Base-by-base conservation (phyloP, 1,284 basidiomycete species). In the Melanopsichium pennsylvanicum region DNA sequence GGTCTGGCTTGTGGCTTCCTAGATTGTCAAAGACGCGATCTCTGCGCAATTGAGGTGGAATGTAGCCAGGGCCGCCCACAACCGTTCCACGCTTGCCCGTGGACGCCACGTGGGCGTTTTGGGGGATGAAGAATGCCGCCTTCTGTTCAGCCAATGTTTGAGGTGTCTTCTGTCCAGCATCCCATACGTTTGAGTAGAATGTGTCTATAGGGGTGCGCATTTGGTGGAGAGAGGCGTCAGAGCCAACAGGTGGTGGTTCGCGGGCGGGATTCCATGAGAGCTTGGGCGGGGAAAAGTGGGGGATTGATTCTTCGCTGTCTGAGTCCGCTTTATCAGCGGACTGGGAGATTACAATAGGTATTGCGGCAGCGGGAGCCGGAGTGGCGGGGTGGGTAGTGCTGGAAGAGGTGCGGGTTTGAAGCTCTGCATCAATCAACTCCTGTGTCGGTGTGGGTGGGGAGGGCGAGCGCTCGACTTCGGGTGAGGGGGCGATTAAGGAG, bases 401-500 rank as follows among this genome's bases (percentile, higher is more conserved):
- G n/a, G n/a, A n/a, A n/a, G n/a, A n/a, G n/a, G n/a, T n/a, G n/a
- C 44, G 41, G 2, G 48, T 35, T 25, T 31, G 38, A 25, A 26
- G 0, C 38, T 58, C 58, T 21, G 64, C 57, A 32, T 68, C 64
- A 18, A 61, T 61, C 29, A 27, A 39, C 10, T 49, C 41, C 23
- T 61, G 64, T 5, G 64, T 68, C n/a, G 64, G 64, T 15, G 55
- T 69, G 0, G 72, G 50, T 13, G 56, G 59, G n/a, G 73, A 67
- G 7, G 52, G 66, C 80, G 48, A 81, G 6, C 61, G 51, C 19
- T 42, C 44, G 6, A 63, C 44, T 19, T 63, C 48, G 10, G 67
- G 84, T 67, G 82, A 84, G 2, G 87, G 90, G 27, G 87, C 85
- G 84, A 95, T 89, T 66, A 96, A 83, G 78, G 93, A 91, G 47